Percentiles rank a stretch among this genome's conserved stretches.
These are phyloP conservation scores for Xylariaceae sp. DNA, from an alignment of 2,329 filamentous ascomycete species.

Conservation along the genomic window DNA sequence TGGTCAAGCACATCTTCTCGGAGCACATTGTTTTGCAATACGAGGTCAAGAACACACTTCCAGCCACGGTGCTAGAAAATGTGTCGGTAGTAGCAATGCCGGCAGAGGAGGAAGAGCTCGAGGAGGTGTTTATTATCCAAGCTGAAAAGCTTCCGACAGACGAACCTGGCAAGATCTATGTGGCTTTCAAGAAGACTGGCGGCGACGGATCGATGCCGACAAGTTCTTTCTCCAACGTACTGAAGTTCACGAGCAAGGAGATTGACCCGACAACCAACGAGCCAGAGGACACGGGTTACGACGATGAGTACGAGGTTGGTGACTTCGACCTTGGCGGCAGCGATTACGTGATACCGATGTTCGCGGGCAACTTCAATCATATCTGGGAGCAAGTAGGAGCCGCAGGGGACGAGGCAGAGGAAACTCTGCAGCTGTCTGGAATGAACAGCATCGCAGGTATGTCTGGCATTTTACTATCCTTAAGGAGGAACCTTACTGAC, in stretches of 20 bases:
- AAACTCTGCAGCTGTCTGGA: slow-evolving; percentile 82
- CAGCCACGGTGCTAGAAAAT: slow-evolving; percentile 84
- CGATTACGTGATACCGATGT: slow-evolving; percentile 91
- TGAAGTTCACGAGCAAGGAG: slow-evolving; percentile 98
- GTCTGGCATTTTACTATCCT: slow-evolving; percentile 28
- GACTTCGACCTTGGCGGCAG: slow-evolving; percentile 87
- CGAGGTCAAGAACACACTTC: slow-evolving; percentile 95
- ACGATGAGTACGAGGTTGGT: slow-evolving; percentile 96
- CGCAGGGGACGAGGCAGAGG: slow-evolving; percentile 82
- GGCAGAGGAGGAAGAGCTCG: slow-evolving; percentile 73
- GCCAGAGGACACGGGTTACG: slow-evolving; percentile 87
- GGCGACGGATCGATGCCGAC: slow-evolving; percentile 75
- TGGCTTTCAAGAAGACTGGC: slow-evolving; percentile 81
- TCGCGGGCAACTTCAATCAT: slow-evolving; percentile 91
- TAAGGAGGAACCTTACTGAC: slow-evolving; percentile 5
- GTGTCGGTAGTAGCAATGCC: slow-evolving; percentile 80
- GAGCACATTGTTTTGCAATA: slow-evolving; percentile 95
- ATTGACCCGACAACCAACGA: slow-evolving; percentile 93
- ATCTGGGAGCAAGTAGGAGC: slow-evolving; percentile 92
- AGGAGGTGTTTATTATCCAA: slow-evolving; percentile 92
- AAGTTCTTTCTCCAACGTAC: slow-evolving; percentile 80
- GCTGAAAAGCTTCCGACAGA: slow-evolving; percentile 77
- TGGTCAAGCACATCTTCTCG: slow-evolving; percentile 97
- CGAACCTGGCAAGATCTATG: slow-evolving; percentile 89
- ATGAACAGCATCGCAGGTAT: slow-evolving; percentile 90